These are phyloP conservation scores for Hamigera avellanea DNA, from an alignment of 495 filamentous ascomycete species.

Conservation along the genomic window DNA sequence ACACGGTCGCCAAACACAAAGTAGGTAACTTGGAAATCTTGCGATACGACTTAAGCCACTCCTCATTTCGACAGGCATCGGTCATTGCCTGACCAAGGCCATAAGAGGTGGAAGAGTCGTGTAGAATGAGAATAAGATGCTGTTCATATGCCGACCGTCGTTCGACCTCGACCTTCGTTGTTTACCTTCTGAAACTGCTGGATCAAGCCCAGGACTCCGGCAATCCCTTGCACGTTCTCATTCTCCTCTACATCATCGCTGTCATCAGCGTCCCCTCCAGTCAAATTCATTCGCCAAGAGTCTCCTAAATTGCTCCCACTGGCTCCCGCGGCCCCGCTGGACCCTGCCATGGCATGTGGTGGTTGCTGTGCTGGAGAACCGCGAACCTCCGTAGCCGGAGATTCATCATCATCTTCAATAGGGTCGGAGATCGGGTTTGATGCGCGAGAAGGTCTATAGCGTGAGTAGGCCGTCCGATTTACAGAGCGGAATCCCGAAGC, in stretches of 20 bases:
- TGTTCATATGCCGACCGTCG: conserved; percentile 20
- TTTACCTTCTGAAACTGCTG: conserved; percentile 86
- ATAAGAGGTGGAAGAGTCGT: too few species aligned
- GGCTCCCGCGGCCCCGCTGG: conserved; percentile 33
- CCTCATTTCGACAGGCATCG: too few species aligned
- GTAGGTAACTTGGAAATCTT: too few species aligned
- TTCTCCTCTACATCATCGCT: conserved; percentile 34
- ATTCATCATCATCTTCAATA: conserved; percentile 35
- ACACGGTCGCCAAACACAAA: too few species aligned
- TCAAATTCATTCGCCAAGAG: conserved; percentile 50
- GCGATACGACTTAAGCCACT: too few species aligned
- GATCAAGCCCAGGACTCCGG: conserved; percentile 68
- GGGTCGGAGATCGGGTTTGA: conserved; percentile 20
- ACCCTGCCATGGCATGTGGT: conserved; percentile 15
- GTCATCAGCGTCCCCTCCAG: conserved; percentile 32
- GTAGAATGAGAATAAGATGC: neutral
- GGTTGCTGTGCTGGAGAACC: conserved; percentile 14
- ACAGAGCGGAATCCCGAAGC: conserved; percentile 36
- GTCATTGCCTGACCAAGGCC: too few species aligned
- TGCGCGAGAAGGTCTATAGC: conserved; percentile 33
- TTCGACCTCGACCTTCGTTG: conserved; percentile 44
- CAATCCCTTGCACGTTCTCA: conserved; percentile 39
- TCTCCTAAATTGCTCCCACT: conserved; percentile 51
- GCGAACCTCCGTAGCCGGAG: conserved; percentile 12
- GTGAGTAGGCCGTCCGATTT: conserved; percentile 36